These are phyloP conservation scores for Lepidium campestre DNA, from an alignment of 441 rosid genomes.

Conservation along the genomic window DNA sequence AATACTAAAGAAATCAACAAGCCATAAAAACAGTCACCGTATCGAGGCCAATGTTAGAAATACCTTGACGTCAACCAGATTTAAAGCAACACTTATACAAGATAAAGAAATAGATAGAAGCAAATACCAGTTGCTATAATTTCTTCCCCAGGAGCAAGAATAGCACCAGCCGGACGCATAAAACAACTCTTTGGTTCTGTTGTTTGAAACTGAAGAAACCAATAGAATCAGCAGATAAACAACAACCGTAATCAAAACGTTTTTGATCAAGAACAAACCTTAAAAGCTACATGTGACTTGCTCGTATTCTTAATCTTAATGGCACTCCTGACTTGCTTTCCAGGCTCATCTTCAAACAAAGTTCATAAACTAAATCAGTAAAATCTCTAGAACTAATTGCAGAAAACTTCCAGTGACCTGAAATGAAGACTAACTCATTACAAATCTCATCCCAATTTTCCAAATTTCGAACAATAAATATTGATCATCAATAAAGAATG, in stretches of 20 bases:
- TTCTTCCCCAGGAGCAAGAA: constrained; percentile 57
- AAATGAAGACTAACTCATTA: too few species aligned
- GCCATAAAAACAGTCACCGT: background rate
- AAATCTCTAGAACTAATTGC: background rate
- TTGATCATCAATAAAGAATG: background rate
- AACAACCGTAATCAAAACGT: background rate
- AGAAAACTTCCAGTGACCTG: background rate
- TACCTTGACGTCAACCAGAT: constrained; percentile 1
- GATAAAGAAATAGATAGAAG: background rate
- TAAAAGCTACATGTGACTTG: constrained; percentile 88
- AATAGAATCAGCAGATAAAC: background rate
- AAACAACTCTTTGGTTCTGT: constrained; percentile 74
- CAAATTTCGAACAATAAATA: background rate
- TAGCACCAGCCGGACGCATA: constrained; percentile 69
- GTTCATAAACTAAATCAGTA: background rate
- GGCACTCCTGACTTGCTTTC: constrained; percentile 90
- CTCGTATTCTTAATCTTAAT: constrained; percentile 81
- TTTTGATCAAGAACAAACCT: constrained; percentile 37
- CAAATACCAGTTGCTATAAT: constrained; percentile 56
- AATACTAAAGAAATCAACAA: constrained; percentile 36
- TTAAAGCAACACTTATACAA: background rate
- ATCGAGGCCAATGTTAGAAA: background rate
- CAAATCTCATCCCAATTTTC: background rate
- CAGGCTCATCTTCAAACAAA: constrained; percentile 71
- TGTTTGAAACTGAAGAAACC: constrained; percentile 51